Base-by-base conservation (phyloP, 495 filamentous ascomycete genomes). In the Podospora australis region DNA sequence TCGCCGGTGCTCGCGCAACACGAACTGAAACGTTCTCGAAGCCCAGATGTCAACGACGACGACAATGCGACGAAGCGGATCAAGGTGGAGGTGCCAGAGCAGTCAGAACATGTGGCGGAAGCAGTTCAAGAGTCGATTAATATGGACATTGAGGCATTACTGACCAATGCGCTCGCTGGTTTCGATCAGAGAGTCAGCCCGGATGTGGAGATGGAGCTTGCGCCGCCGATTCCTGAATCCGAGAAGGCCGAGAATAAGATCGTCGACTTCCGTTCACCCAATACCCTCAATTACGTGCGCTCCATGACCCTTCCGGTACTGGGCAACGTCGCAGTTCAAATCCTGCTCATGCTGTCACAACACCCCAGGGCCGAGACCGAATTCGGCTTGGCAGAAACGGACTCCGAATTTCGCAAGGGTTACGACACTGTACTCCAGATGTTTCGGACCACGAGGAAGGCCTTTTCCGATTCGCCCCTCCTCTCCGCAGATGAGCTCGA, bases 401-500 rank as follows among this genome's bases (percentile, higher is more conserved):
- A 88, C 3, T 87, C 85, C 9, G 86, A 89, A 39, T 79, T 86
- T 48, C 79, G 84, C 6, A 85, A 85, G 59, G 82, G 86, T n/a
- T 96, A 94, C 65, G 73, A 76, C 4, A 82, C 83, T 6, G 78
- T 95, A 57, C 86, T 86, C 59, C 78, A 80, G 2, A 75, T 90
- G 1, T 95, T 96, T 53, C 82, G 90, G 47, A 77, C 87, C 40
- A 87, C 87, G 3, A 88, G 90, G 57, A 79, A 81, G 48, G 75
- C 88, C 2, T 95, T 94, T 59, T 87, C 82, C 2, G 73, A 79
- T 16, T 70, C 82, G 5, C 69, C 77, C 39, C 78, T 84, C 0
- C 87, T 95, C 36, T 79, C 95, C 22, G 73, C 82, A 0, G 77
- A 81, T 24, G 81, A 88, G 40, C 71, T 96, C 4, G 83, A 87